Base-by-base conservation (phyloP, 345 rosid species). In the Durio zibethinus region DNA sequence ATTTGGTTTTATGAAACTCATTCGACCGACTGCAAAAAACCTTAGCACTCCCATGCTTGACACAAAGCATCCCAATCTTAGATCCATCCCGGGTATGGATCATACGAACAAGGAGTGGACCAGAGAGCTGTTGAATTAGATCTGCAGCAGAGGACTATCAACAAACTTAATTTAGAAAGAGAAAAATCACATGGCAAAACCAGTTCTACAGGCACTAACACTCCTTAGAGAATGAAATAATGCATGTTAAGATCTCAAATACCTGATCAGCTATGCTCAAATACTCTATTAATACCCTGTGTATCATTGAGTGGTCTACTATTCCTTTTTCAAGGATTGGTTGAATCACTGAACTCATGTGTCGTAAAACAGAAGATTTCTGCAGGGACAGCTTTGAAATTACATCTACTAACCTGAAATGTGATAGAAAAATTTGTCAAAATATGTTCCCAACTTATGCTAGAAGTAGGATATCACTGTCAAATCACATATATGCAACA, bases 1-100 rank as follows among this genome's bases (percentile, higher is more conserved):
- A 25, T 35, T 20, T 52, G 70, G n/a, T 73, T 72, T 63, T 64
- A 66, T 61, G 9, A 56, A 47, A 21, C 62, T 52, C 29, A 20
- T 33, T 11, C 48, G 6, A 74, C 20, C 25, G 50, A 36, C 33
- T 35, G 40, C 59, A 79, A 74, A 82, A 75, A 75, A 97, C 99
- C 98, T 92, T 92, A 50, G 99, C 94, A 80, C 89, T 90, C 78
- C 99, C 99, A 86, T 94, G 91, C 87, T 92, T 97, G 77, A 97
- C 79, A 76, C 94, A 90, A 50, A 94, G 88, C 76, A 90, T 85
- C 54, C 95, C 99, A 83, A 94, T 81, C 88, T 87, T 88, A 68
- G 94, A 88, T 77, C 99, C 99, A 78, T 97, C 98, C 79, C 89
- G 91, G 20, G 98, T 92, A 84, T 97, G 99, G 82, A 92, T 87